Evolutionary conservation across 768 basidiomycete genomes (phyloP), one percentile per base, ranked within the genome.

Genomic region (Phylloporus sp.): DNA sequence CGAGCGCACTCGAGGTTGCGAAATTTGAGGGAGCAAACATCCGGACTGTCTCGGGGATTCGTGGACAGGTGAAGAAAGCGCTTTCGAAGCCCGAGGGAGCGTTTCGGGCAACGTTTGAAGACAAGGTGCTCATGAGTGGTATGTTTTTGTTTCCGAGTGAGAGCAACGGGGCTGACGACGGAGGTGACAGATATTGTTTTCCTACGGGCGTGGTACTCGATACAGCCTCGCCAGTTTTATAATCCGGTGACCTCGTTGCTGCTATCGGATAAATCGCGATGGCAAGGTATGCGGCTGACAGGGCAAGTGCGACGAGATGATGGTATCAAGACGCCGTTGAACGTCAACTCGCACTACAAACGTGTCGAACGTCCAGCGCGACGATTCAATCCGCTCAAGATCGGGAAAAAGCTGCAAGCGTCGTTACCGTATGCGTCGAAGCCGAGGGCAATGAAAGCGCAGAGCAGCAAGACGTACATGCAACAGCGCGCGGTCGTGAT

Each of bases 21-120:
- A 98, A 96, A 67, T 98, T 99, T 57, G 96, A 99, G 66, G 96
- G 96, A 15, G 96, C 96, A n/a, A 91, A 86, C 63, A 81, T 99
- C 46, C 76, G 84, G 49, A 98, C 95, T 0, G 96, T 98, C 7
- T 93, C 90, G 6, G 96, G 96, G 10, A 90, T 99, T 46, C 73
- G 96, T 36, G 96, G 96, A 4, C 95, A 98, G 66, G 81, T 99
- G 42, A 99, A 99, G 73, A 97, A 95, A 67, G 93, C 89, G 10
- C 69, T 97, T 24, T 71, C 83, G n/a, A 97, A 94, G 61, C 94
- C 96, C 3, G 93, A 96, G 48, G 96, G 96, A 9, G 82, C 89
- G 5, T 97, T 90, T 76, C 77, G 96, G 53, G 96, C 95, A 3
- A 94, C 94, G 11, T 99, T 98, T 66, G 96, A 99, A 68, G 96